Conservation (phyloP, 2,329 filamentous ascomycete genomes). For the Ceratocystis ficicola region DNA sequence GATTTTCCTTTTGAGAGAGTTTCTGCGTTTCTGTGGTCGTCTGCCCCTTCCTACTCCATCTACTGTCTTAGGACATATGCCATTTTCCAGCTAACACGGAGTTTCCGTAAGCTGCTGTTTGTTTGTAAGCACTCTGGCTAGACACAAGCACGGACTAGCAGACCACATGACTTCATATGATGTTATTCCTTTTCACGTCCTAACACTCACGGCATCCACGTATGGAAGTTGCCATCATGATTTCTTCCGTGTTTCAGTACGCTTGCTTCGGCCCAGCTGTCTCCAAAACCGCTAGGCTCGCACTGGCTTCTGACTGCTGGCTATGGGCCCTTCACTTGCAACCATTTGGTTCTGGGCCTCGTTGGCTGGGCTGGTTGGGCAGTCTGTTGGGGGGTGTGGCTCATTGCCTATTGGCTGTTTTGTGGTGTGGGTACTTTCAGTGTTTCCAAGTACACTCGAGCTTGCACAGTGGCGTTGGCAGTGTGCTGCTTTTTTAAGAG, state of each 20-base stretch:
- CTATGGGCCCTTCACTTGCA: neutral
- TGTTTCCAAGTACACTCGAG: neutral
- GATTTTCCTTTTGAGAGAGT: no score
- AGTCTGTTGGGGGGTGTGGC: neutral
- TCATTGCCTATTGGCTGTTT: neutral
- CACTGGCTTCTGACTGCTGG: neutral
- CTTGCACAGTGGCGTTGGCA: neutral
- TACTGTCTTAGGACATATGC: neutral
- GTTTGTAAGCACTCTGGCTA: neutral
- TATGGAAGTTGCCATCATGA: neutral
- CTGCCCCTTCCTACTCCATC: neutral
- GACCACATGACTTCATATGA: no score
- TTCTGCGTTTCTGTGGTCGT: neutral
- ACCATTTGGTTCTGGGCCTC: neutral
- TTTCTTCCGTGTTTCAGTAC: constrained; percentile 10
- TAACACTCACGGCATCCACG: no score
- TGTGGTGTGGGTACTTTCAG: neutral
- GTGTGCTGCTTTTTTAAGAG: neutral
- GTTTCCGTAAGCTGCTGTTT: neutral
- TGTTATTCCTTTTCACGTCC: no score
- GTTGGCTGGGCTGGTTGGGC: neutral
- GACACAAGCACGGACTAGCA: no score
- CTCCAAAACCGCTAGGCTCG: neutral
- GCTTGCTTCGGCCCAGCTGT: constrained; percentile 3
- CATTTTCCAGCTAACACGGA: neutral